Evolutionary conservation across 495 filamentous ascomycete species (phyloP).

Genomic region (Melanomma pulvis-pyrius): DNA sequence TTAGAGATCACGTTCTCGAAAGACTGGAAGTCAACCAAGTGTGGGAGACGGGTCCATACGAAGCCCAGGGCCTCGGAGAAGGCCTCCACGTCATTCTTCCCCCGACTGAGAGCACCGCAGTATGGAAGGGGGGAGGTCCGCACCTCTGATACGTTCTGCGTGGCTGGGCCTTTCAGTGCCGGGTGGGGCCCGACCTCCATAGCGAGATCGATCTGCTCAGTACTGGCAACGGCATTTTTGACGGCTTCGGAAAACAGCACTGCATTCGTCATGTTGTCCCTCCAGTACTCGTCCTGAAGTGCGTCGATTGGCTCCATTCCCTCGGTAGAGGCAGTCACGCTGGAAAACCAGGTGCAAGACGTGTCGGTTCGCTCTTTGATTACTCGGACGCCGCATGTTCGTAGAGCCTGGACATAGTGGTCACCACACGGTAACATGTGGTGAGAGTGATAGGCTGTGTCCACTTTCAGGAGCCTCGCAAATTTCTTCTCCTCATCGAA

Average conservation of each 20-base stretch:
- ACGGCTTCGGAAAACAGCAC: conserved; percentile 60
- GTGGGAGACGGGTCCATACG: not conserved
- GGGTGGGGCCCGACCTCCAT: conserved; percentile 46
- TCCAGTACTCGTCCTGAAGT: conserved; percentile 36
- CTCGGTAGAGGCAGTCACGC: not conserved
- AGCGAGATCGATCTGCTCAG: conserved; percentile 4
- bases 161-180: conserved; percentile 43
- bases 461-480: conserved; percentile 23
- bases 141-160: conserved; percentile 27
- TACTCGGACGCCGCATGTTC: not conserved
- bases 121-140: conserved; percentile 1
- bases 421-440: conserved; percentile 20
- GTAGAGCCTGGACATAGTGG: not conserved
- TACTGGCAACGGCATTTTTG: not conserved
- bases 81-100: conserved; percentile 4
- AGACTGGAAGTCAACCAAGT: not conserved
- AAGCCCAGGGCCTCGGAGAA: conserved; percentile 7
- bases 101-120: conserved; percentile 2
- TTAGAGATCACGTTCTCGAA: not conserved
- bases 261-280: conserved; percentile 19
- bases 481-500: conserved; percentile 26
- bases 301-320: conserved; percentile 35
- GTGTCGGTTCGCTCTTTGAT: not conserved
- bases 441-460: conserved; percentile 33
- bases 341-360: conserved; percentile 10